Percentiles rank a stretch among this genome's conserved stretches.
These are phyloP conservation scores for Nakataea oryzae DNA, from an alignment of 2,329 filamentous ascomycete species.

Conservation along the genomic window DNA sequence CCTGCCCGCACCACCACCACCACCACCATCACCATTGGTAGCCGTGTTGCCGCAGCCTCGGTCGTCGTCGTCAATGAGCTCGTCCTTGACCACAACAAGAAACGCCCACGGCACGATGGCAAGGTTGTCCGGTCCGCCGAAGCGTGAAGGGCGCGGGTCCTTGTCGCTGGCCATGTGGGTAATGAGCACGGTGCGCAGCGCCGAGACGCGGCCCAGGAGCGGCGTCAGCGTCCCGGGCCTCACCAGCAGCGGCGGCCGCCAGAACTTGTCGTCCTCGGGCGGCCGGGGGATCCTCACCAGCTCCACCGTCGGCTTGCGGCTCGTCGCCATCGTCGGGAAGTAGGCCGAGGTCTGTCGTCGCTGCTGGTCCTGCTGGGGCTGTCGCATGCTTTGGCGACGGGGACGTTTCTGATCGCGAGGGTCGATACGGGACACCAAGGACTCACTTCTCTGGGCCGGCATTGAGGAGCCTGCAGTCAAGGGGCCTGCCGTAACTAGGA, in stretches of 20 bases:
- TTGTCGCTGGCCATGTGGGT: slow-evolving; percentile 4
- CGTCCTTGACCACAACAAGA: not conserved
- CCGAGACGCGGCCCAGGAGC: not conserved
- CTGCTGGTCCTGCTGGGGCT: not conserved
- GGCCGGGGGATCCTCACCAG: slow-evolving; percentile 1
- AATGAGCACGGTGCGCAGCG: not conserved
- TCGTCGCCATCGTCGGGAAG: not conserved
- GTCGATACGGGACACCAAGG: not conserved
- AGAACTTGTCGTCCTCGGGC: slow-evolving; percentile 3
- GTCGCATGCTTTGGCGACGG: not conserved
- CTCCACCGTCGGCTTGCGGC: not conserved
- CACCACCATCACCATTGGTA: too few relatives aligned
- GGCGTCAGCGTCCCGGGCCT: slow-evolving; percentile 1
- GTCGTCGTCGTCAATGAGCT: not conserved
- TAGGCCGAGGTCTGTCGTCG: not conserved
- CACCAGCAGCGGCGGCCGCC: slow-evolving; percentile 1
- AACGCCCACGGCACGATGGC: slow-evolving; percentile 4
- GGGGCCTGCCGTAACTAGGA: not conserved
- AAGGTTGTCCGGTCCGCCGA: slow-evolving; percentile 1
- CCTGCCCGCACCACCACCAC: not conserved
- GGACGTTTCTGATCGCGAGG: too few relatives aligned
- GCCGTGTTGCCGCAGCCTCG: not conserved
- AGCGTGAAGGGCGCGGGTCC: not conserved
- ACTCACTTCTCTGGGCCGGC: not conserved
- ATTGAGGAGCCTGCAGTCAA: not conserved